Evolutionary conservation across 805 yeast genomes (phyloP), one percentile per base, ranked within the genome.

Genomic region (Candida caryicola): DNA sequence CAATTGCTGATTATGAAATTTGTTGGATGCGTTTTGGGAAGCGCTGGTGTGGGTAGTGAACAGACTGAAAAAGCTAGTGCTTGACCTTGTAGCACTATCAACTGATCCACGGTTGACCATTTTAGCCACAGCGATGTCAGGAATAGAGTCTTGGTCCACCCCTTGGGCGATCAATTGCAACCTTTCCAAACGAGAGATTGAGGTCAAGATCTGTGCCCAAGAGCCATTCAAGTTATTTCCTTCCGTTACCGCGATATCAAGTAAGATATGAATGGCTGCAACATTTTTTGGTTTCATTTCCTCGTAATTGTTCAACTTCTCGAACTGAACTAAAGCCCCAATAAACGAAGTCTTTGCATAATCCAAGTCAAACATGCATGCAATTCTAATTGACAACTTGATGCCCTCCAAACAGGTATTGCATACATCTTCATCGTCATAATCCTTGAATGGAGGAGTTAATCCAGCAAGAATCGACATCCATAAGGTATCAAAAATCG

Each of bases 401-500:
- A 93, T 77, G 16, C 99, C 99, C 47, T 87, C 96, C 37, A 93
- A 64, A 49, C 96, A 82, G 6, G 74, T 62, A 34, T 70, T 75
- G 3, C 85, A 76, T 8, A 84, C 74, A 38, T 82, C 88, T 15
- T 72, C 74, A 49, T 86, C 93, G 49, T 85, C 89, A 45, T 83
- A 81, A 39, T 88, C 96, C 55, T 84, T 88, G 68, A 90, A 89
- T 4, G 96, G 95, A 3, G 95, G 91, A 0, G 97, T 89, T 34
- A 93, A 71, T 0, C 95, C 97, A 5, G 98, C 98, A 48, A 93
- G 71, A 33, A 93, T 77, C 0, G 97, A 88, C 96, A 95, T 90
- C 99, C 99, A 93, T 31, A 85, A 67, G 13, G 87, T 87, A 52
- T 91, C 96, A 64, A 93, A 91, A 55, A 95, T 86, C 1, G 97